Percentiles rank a stretch among this genome's conserved stretches.
Evolutionary conservation across 352 stramenopile species (phyloP).

Genomic region (Pythium grandisporangium): DNA sequence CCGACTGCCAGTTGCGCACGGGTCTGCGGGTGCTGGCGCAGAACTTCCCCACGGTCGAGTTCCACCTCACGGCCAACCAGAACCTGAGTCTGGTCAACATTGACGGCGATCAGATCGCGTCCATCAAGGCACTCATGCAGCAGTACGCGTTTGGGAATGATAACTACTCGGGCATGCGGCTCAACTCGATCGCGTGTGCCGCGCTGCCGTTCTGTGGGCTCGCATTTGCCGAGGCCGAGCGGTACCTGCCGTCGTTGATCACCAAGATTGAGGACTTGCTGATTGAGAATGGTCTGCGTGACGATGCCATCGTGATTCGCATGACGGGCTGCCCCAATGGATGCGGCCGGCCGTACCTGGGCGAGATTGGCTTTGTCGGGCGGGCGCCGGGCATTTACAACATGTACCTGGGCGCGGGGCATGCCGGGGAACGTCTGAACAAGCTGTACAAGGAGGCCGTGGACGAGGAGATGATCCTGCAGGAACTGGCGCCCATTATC

Average conservation of each 20-base stretch:
- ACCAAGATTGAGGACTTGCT: conserved; percentile 90
- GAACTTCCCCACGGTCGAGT: conserved; percentile 86
- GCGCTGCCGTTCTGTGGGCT: conserved; percentile 95
- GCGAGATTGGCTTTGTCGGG: conserved; percentile 96
- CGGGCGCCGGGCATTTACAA: conserved; percentile 96
- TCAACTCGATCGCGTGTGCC: conserved; percentile 92
- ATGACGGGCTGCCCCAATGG: conserved; percentile 99
- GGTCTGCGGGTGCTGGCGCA: conserved; percentile 90
- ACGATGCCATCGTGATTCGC: conserved; percentile 95
- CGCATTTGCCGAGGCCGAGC: conserved; percentile 95
- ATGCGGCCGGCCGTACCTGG: conserved; percentile 95
- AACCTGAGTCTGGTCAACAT: conserved; percentile 94
- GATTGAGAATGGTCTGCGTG: conserved; percentile 81
- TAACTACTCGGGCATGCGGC: conserved; percentile 66
- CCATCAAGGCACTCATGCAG: conserved; percentile 88
- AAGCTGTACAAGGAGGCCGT: conserved; percentile 79
- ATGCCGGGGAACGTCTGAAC: conserved; percentile 62
- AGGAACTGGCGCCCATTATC: conserved; percentile 64
- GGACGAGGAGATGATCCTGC: conserved; percentile 70
- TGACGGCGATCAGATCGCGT: conserved; percentile 79
- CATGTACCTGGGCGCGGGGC: conserved; percentile 92
- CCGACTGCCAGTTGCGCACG: conserved; percentile 74
- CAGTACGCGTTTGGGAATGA: conserved; percentile 89
- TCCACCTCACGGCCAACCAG: conserved; percentile 95
- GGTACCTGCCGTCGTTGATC: conserved; percentile 91